phyloP scores from a whole-genome alignment of 2,329 filamentous ascomycete species.

The Talaromyces marneffei region DNA sequence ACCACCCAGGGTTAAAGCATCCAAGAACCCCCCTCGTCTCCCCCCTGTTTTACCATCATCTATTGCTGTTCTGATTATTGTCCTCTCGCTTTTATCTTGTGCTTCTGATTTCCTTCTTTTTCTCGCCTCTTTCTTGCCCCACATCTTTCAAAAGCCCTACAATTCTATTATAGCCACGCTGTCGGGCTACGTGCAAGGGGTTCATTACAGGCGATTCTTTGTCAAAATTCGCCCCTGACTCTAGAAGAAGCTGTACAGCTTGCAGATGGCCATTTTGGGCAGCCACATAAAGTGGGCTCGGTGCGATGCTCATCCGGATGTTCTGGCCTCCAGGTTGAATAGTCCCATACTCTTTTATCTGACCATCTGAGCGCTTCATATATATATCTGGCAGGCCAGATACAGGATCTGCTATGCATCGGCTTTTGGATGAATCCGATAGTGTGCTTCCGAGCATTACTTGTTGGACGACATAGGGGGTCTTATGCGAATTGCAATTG shows the following conservation, averaged over 20 bases:
- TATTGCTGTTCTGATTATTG: neutral
- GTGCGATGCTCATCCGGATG: neutral
- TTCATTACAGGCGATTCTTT: neutral
- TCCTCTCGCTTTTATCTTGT: too few relatives aligned
- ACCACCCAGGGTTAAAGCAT: neutral
- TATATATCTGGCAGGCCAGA: neutral
- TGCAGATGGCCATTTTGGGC: neutral
- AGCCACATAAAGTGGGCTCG: neutral
- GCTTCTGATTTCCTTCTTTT: too few relatives aligned
- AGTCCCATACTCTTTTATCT: neutral
- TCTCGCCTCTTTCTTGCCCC: too few relatives aligned
- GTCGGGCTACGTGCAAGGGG: neutral
- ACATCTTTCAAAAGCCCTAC: neutral
- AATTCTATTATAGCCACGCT: neutral
- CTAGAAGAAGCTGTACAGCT: neutral
- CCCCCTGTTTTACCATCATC: neutral
- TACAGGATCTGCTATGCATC: too few relatives aligned
- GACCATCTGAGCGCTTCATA: neutral
- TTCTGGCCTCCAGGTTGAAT: neutral
- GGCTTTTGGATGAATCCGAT: neutral
- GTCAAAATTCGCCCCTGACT: neutral
- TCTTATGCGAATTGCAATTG: neutral
- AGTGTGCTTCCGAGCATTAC: neutral
- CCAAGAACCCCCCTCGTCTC: neutral
- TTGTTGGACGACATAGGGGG: too few relatives aligned